Evolutionary conservation across 257 asterid genomes (phyloP).

Genomic region (Penstemon barbatus): DNA sequence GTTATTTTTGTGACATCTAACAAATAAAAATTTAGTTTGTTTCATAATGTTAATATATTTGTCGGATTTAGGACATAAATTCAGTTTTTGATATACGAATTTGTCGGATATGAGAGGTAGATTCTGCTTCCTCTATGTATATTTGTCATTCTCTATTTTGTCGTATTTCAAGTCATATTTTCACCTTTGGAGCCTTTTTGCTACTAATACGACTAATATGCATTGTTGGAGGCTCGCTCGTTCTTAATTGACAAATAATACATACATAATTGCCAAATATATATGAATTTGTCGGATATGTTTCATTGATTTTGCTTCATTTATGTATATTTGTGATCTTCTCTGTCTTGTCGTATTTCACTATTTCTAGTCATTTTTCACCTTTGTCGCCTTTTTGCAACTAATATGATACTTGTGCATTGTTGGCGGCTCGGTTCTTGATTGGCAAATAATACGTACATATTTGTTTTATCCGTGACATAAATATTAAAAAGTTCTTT

Average conservation of each 20-base stretch:
- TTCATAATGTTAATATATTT: background rate
- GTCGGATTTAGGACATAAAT: slow-evolving; percentile 6
- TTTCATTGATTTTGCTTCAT: no score
- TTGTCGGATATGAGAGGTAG: background rate
- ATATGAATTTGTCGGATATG: no score
- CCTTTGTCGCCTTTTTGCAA: background rate
- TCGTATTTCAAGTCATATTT: slow-evolving; percentile 11
- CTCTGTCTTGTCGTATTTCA: background rate
- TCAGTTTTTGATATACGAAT: background rate
- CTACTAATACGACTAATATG: background rate
- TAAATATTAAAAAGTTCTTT: no score
- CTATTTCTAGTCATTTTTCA: background rate
- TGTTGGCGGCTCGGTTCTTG: background rate
- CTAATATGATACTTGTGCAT: background rate
- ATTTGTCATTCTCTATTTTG: background rate
- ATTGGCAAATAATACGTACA: background rate
- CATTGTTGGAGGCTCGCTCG: background rate
- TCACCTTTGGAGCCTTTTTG: background rate
- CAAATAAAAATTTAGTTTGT: background rate
- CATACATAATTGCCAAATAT: background rate
- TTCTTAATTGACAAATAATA: slow-evolving; percentile 1
- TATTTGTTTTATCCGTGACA: no score
- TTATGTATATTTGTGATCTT: no score
- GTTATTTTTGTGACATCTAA: background rate
- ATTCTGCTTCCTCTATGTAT: background rate